Conservation (phyloP, 805 yeast species). For the Candida andamanensis region DNA sequence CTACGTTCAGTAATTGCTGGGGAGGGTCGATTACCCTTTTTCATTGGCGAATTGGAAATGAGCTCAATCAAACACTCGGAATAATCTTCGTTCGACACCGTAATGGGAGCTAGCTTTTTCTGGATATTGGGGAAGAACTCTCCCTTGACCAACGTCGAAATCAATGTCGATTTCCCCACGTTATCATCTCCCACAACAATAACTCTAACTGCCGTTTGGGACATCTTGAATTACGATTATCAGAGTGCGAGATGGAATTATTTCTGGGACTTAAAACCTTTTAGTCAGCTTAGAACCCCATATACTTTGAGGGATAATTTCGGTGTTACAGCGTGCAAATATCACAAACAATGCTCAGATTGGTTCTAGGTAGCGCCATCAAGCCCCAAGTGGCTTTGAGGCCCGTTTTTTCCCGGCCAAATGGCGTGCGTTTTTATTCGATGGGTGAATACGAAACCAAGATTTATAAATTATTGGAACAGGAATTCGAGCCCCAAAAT, state of each 20-base stretch:
- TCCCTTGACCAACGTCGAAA: conserved; percentile 78
- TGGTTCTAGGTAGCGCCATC: too few relatives aligned
- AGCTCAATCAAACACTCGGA: conserved; percentile 35
- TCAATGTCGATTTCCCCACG: conserved; percentile 77
- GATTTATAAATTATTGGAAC: conserved; percentile 51
- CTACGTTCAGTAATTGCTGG: conserved; percentile 8
- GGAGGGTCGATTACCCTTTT: conserved; percentile 3
- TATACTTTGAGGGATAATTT: too few relatives aligned
- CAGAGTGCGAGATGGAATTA: too few relatives aligned
- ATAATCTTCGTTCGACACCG: conserved; percentile 64
- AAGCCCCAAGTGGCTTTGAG: too few relatives aligned
- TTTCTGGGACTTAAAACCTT: too few relatives aligned
- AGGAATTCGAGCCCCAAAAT: conserved; percentile 54
- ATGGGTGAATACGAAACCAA: conserved; percentile 61
- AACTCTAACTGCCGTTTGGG: conserved; percentile 51
- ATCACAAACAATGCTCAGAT: too few relatives aligned
- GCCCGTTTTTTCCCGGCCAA: too few relatives aligned
- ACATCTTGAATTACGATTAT: too few relatives aligned
- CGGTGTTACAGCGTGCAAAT: too few relatives aligned
- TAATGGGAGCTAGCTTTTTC: conserved; percentile 75
- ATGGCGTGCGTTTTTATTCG: conserved; percentile 1
- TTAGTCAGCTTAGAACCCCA: too few relatives aligned
- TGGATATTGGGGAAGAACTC: conserved; percentile 72
- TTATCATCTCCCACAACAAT: conserved; percentile 95
- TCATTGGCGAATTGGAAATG: conserved; percentile 11